Conservation (phyloP, 225 moss, liverwort and hornwort species). For the Polytrichum formosum region DNA sequence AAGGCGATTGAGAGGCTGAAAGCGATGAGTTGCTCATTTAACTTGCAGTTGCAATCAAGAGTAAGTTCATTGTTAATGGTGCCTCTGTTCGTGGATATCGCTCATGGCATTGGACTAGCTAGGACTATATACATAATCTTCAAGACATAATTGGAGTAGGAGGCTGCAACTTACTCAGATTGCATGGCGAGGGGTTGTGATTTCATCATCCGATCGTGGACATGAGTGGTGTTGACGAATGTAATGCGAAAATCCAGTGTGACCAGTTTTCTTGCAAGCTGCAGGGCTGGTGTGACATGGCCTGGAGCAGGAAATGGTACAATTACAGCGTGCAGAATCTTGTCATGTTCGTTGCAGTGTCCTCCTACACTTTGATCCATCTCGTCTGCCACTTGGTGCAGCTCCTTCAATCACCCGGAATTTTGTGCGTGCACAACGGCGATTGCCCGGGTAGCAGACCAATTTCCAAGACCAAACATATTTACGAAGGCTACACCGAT, state of each 20-base stretch:
- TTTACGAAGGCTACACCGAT: no score
- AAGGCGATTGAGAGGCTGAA: no score
- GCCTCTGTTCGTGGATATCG: background rate
- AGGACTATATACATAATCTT: background rate
- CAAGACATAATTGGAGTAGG: no score
- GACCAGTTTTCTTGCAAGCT: slow-evolving; percentile 22
- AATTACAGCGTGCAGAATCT: slow-evolving; percentile 23
- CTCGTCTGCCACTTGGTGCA: no score
- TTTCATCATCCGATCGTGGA: slow-evolving; percentile 14
- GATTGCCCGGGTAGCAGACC: no score
- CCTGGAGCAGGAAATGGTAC: slow-evolving; percentile 28
- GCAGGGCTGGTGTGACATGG: slow-evolving; percentile 19
- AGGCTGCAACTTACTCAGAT: slow-evolving; percentile 13
- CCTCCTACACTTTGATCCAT: no score
- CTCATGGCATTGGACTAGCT: background rate
- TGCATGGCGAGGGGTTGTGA: slow-evolving; percentile 8
- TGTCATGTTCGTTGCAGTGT: background rate
- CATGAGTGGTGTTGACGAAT: slow-evolving; percentile 25
- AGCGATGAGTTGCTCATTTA: no score
- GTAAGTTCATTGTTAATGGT: background rate
- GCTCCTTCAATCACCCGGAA: no score
- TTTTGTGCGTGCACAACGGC: no score
- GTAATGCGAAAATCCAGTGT: slow-evolving; percentile 22
- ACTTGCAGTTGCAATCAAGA: no score
- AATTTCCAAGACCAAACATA: no score